Evolutionary conservation across 495 filamentous ascomycete genomes (phyloP).

Genomic region (Aspergillus haitiensis): DNA sequence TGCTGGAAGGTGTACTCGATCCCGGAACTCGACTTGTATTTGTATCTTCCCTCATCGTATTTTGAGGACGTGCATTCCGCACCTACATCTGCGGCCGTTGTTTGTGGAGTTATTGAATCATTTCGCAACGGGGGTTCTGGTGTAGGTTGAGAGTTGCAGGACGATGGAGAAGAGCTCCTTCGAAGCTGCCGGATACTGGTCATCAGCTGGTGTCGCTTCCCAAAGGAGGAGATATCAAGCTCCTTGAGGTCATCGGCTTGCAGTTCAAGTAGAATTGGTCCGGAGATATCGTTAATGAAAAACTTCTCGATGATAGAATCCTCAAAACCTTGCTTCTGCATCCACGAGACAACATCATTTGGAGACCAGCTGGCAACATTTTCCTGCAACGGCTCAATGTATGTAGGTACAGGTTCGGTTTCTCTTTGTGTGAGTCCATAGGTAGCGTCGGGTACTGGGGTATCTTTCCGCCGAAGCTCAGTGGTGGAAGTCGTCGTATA

Average conservation of each 20-base stretch:
- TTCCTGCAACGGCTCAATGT: too few species aligned
- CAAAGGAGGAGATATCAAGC: slow-evolving; percentile 89
- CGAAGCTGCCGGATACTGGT: slow-evolving; percentile 13
- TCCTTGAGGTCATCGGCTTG: slow-evolving; percentile 93
- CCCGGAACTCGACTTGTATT: slow-evolving; percentile 31
- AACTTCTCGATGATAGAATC: slow-evolving; percentile 76
- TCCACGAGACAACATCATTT: slow-evolving; percentile 76
- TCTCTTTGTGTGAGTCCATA: background rate
- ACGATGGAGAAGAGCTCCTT: slow-evolving; percentile 2
- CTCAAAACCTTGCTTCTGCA: slow-evolving; percentile 72
- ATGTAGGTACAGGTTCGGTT: too few species aligned
- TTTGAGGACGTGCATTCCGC: too few species aligned
- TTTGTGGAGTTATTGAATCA: slow-evolving; percentile 37
- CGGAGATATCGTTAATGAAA: slow-evolving; percentile 85
- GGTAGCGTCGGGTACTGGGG: slow-evolving; percentile 21
- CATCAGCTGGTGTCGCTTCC: slow-evolving; percentile 84
- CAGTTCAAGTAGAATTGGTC: slow-evolving; percentile 77
- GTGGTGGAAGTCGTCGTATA: slow-evolving; percentile 3
- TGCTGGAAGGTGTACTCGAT: slow-evolving; percentile 11
- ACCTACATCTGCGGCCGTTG: slow-evolving; percentile 32
- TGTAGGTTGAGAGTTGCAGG: slow-evolving; percentile 12
- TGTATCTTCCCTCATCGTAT: too few species aligned
- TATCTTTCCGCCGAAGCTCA: slow-evolving; percentile 41
- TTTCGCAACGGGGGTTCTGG: slow-evolving; percentile 16
- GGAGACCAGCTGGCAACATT: slow-evolving; percentile 33